Evolutionary conservation across 305 asterid species (phyloP).

Genomic region (Stenogyne calaminthoides): DNA sequence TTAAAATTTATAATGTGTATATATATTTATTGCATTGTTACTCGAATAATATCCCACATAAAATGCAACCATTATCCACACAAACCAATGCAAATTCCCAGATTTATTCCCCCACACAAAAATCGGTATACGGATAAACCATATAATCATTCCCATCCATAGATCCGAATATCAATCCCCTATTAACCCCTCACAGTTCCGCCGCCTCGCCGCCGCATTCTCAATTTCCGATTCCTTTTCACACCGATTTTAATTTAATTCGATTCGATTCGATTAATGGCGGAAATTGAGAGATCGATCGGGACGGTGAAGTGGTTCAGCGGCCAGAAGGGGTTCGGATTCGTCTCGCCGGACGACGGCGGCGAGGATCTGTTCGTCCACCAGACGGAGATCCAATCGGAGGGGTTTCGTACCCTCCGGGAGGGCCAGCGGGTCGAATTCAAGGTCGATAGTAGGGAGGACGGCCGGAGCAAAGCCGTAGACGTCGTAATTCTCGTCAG

Average conservation of each 20-base stretch:
- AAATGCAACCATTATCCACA: conserved; percentile 30
- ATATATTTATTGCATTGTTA: too few species aligned
- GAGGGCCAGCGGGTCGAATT: conserved; percentile 61
- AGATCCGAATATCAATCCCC: conserved; percentile 29
- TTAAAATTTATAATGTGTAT: too few species aligned
- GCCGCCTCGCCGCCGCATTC: conserved; percentile 15
- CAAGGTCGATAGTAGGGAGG: conserved; percentile 43
- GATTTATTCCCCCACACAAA: not conserved
- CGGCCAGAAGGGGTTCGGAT: conserved; percentile 64
- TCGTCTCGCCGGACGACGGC: conserved; percentile 55
- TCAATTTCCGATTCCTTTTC: too few species aligned
- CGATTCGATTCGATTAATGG: conserved; percentile 32
- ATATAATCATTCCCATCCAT: conserved; percentile 37
- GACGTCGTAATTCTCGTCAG: conserved; percentile 41
- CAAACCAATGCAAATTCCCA: conserved; percentile 1
- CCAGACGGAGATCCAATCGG: conserved; percentile 60
- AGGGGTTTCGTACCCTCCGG: conserved; percentile 56
- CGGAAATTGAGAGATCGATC: conserved; percentile 35
- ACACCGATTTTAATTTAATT: not conserved
- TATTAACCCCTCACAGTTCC: conserved; percentile 23
- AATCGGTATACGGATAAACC: conserved; percentile 30
- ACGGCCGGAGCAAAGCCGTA: conserved; percentile 61
- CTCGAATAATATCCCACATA: conserved; percentile 20
- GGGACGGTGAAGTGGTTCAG: conserved; percentile 71
- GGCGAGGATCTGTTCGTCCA: conserved; percentile 65